These are phyloP conservation scores for Nicotiana undulata DNA, from an alignment of 257 asterid genomes.

Conservation along the genomic window DNA sequence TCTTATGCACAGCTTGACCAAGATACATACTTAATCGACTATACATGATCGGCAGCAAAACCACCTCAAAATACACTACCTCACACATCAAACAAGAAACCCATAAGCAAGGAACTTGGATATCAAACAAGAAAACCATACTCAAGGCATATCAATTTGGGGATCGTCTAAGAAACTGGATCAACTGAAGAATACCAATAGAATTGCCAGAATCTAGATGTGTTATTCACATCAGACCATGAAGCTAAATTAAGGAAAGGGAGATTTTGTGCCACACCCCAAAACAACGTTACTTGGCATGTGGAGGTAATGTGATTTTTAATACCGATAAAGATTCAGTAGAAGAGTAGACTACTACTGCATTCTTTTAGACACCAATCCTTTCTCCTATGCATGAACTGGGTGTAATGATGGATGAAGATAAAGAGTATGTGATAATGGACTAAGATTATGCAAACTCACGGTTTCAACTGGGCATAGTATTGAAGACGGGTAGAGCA, in stretches of 20 bases:
- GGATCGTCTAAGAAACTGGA: not conserved
- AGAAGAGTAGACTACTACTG: not conserved
- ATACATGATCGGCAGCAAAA: not conserved
- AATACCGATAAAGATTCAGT: not conserved
- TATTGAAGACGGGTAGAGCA: not conserved
- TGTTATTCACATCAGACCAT: not conserved
- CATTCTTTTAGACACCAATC: not conserved
- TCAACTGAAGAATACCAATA: not conserved
- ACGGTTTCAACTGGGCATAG: not conserved
- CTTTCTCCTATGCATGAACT: not conserved
- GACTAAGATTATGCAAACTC: not conserved
- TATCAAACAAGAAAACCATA: not conserved
- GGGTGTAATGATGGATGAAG: not conserved
- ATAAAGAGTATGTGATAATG: not conserved
- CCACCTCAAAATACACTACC: not conserved
- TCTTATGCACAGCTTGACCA: conserved; percentile 4
- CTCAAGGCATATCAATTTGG: not conserved
- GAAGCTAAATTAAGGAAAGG: not conserved
- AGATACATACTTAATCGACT: conserved; percentile 1
- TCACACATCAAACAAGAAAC: not conserved
- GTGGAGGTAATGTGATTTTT: not conserved
- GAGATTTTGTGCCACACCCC: not conserved
- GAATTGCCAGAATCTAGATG: not conserved
- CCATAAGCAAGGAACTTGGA: not conserved
- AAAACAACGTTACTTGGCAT: not conserved